Base-by-base conservation (phyloP, 169 alveolate genomes). In the Plasmodium blacklocki region DNA sequence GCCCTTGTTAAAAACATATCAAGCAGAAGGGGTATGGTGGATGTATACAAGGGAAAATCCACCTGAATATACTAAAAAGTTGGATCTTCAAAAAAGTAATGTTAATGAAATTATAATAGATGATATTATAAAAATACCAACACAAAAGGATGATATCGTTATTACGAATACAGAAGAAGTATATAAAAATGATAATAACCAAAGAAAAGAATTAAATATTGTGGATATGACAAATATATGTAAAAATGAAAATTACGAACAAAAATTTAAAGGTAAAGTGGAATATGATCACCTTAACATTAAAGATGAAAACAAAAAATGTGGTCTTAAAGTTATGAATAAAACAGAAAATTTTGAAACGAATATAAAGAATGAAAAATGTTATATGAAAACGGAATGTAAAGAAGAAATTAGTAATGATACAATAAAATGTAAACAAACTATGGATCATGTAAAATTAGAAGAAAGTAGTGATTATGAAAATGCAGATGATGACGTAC, bases 11-110 rank as follows among this genome's bases (percentile, higher is more conserved):
- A 78, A 78, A 52, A 66, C 89, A 47, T 78, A 78, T 29, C 89
- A 78, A 70, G 89, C 89, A 26, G 89, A 78, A 66, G 89, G 89
- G 7, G 54, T 78, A n/a, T 78, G 89, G 89, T 78, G 89, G 89
- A 78, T 78, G 89, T 78, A 78, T 45, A 50, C 70, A 21, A 78
- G 64, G 49, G 89, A 78, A 78, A 78, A 78, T 39, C 89, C 89
- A 15, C 89, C 89, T 1, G 89, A 78, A 43, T 78, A 78, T 66
- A 52, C 52, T 12, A 78, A 78, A 64, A 50, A 15, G n/a, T 29
- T 64, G 19, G 39, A 26, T 1, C 15, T 1, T 29, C 23, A 78
- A 26, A 63, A 47, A 9, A 62, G 29, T n/a, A 70, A 78, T 21
- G 66, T 52, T 50, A 78, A 78, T 21, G 89, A 78, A 78, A 78